These are phyloP conservation scores for Malassezia arunalokei DNA, from an alignment of 1,284 basidiomycete species.

Conservation along the genomic window DNA sequence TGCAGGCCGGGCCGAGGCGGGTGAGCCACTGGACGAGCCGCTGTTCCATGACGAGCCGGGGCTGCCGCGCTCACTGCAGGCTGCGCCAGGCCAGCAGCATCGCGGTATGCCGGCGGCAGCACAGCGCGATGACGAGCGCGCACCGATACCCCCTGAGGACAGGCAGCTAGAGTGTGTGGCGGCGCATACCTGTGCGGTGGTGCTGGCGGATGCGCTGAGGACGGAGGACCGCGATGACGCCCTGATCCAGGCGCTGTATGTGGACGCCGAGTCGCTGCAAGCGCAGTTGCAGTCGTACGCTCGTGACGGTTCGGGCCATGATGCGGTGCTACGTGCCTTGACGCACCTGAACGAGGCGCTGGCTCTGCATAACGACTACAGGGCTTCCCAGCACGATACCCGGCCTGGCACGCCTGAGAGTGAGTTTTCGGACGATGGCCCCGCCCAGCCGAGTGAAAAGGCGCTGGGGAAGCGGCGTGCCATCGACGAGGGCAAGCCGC, in stretches of 20 bases:
- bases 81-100: no score
- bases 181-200: conserved; percentile 5
- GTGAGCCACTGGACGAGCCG: conserved; percentile 5
- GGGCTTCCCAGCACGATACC: not conserved
- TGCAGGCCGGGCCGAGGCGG: not conserved
- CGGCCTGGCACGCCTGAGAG: not conserved
- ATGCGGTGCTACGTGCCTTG: conserved; percentile 2
- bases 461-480: conserved; percentile 16
- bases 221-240: not conserved
- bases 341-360: conserved; percentile 1
- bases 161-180: not conserved
- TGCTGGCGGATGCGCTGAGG: conserved; percentile 1
- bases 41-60: not conserved
- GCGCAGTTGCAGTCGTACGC: not conserved
- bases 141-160: no score
- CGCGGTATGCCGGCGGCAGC: no score
- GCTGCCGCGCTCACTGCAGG: not conserved
- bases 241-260: not conserved
- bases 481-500: conserved; percentile 2
- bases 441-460: conserved; percentile 5
- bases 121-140: no score
- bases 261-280: not conserved
- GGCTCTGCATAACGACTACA: not conserved
- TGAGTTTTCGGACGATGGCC: not conserved
- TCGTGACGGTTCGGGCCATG: not conserved